Evolutionary conservation across 331 rosid species (phyloP).

Genomic region (Pyracantha coccinea): DNA sequence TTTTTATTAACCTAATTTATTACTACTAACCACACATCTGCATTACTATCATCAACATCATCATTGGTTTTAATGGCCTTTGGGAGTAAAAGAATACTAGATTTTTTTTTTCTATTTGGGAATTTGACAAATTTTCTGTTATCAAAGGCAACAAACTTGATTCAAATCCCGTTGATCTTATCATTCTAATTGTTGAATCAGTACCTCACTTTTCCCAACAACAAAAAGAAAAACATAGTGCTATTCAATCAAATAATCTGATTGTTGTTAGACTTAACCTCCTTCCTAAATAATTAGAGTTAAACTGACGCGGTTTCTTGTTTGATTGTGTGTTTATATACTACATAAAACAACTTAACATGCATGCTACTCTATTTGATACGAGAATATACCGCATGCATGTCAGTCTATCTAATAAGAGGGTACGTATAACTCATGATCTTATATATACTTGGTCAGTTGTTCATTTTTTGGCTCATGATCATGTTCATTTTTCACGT

Average conservation of each 20-base stretch:
- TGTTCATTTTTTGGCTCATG: background rate
- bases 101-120: background rate
- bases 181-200: background rate
- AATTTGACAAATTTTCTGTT: background rate
- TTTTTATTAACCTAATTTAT: background rate
- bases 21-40: background rate
- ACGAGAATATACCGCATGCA: too few species aligned
- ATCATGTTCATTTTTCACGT: background rate
- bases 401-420: too few species aligned
- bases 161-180: background rate
- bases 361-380: too few species aligned
- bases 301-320: too few species aligned
- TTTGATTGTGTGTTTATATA: too few species aligned
- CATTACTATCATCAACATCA: conserved; percentile 10
- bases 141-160: background rate
- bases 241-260: background rate
- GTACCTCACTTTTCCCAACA: background rate
- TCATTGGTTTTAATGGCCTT: background rate
- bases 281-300: too few species aligned
- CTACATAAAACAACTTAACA: too few species aligned
- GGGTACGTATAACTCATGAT: too few species aligned
- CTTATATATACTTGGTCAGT: too few species aligned
- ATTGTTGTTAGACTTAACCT: too few species aligned
- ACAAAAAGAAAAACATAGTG: background rate
- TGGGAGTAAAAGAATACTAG: background rate